A percentile compares a stretch with the other conserved stretches of the same genome.
phyloP scores from a whole-genome alignment of 139 green algal species.

The Micromonas pusilla region DNA sequence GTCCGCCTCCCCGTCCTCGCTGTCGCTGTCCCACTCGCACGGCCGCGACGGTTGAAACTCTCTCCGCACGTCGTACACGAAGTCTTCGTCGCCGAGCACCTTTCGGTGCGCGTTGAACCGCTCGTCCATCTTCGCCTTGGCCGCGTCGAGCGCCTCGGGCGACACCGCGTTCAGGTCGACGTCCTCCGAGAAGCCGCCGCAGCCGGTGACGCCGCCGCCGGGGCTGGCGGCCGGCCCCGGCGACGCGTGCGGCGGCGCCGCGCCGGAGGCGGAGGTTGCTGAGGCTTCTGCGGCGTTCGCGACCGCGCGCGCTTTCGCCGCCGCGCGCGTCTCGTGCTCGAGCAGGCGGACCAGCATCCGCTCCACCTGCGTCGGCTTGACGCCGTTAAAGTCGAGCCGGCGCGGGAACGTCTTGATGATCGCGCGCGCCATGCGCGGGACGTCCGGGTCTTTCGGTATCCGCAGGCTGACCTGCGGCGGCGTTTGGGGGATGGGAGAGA shows the following conservation, averaged over 20 bases:
- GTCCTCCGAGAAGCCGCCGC: neutral
- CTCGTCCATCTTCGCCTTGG: conserved; percentile 9
- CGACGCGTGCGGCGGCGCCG: too few relatives aligned
- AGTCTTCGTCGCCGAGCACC: conserved; percentile 3
- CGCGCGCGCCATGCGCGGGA: neutral
- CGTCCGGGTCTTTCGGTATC: neutral
- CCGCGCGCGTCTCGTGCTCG: neutral
- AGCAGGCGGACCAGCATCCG: neutral
- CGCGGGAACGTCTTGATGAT: neutral
- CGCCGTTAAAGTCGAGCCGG: neutral
- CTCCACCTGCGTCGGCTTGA: neutral
- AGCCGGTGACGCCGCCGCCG: neutral
- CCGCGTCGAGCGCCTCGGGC: neutral
- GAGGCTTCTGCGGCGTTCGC: too few relatives aligned
- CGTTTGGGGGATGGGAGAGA: neutral
- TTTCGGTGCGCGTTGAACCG: neutral
- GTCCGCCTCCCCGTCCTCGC: neutral
- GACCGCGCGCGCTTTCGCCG: too few relatives aligned
- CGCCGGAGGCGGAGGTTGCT: too few relatives aligned
- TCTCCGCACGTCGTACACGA: conserved; percentile 18
- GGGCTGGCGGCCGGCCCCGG: too few relatives aligned
- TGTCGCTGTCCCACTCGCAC: conserved; percentile 8
- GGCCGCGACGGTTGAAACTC: conserved; percentile 5
- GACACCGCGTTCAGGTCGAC: neutral
- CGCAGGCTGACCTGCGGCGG: neutral